These are phyloP conservation scores for Phallus indusiatus DNA, from an alignment of 768 basidiomycete species.

Conservation along the genomic window DNA sequence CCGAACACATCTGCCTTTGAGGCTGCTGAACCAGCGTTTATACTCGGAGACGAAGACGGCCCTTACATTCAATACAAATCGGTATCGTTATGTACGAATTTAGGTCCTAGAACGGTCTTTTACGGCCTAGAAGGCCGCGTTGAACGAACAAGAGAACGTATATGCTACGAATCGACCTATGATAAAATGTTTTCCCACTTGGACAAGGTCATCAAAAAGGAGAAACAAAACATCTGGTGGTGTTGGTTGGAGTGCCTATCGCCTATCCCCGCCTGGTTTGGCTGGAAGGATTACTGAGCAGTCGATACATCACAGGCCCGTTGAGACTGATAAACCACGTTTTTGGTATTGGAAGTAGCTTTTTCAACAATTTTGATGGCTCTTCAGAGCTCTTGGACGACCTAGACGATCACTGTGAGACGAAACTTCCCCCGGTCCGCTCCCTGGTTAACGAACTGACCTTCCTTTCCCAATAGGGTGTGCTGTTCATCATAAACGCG, in stretches of 20 bases:
- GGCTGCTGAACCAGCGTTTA: slow-evolving; percentile 9
- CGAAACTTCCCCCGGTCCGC: not conserved
- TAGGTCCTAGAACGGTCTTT: slow-evolving; percentile 12
- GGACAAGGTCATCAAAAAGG: slow-evolving; percentile 7
- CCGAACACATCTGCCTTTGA: slow-evolving; percentile 1
- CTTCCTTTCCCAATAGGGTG: slow-evolving; percentile 6
- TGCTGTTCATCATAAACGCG: slow-evolving; percentile 24
- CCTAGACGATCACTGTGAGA: slow-evolving; percentile 12
- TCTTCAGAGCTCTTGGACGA: slow-evolving; percentile 12
- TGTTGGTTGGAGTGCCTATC: slow-evolving; percentile 13
- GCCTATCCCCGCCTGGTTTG: slow-evolving; percentile 12
- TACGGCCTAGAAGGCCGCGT: slow-evolving; percentile 12
- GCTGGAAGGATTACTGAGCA: slow-evolving; percentile 3
- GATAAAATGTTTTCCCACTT: slow-evolving; percentile 10
- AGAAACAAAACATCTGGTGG: slow-evolving; percentile 9
- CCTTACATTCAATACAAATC: slow-evolving; percentile 10
- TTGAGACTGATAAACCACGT: slow-evolving; percentile 8
- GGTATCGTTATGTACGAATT: slow-evolving; percentile 10
- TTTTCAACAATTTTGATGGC: slow-evolving; percentile 13
- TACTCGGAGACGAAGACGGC: slow-evolving; percentile 7
- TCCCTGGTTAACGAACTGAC: not conserved
- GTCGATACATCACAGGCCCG: slow-evolving; percentile 3
- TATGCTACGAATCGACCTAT: slow-evolving; percentile 12
- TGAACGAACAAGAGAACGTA: slow-evolving; percentile 10
- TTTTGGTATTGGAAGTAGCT: slow-evolving; percentile 7